These are phyloP conservation scores for Calonectria naviculata DNA, from an alignment of 2,329 filamentous ascomycete genomes.

Conservation along the genomic window DNA sequence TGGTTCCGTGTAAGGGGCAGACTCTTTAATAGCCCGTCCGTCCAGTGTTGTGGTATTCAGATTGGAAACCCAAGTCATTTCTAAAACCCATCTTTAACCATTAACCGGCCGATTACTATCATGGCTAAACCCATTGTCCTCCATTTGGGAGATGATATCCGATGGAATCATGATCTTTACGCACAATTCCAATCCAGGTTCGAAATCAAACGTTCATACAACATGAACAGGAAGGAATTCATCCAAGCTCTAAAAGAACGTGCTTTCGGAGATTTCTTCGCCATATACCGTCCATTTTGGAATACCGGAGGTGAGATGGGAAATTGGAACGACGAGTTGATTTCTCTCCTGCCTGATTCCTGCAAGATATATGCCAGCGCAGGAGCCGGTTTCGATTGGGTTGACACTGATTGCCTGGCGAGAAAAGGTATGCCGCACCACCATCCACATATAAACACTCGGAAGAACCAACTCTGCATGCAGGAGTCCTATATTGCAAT, in stretches of 20 bases:
- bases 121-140: slow-evolving; percentile 40
- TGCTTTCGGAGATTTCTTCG: slow-evolving; percentile 35
- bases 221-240: slow-evolving; percentile 37
- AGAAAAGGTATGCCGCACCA: slow-evolving; percentile 21
- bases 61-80: too few relatives aligned
- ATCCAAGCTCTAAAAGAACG: slow-evolving; percentile 36
- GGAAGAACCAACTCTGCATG: not conserved
- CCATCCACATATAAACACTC: not conserved
- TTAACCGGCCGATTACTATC: not conserved
- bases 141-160: slow-evolving; percentile 39
- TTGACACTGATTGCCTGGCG: slow-evolving; percentile 35
- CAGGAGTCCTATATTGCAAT: slow-evolving; percentile 38
- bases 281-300: slow-evolving; percentile 40
- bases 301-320: slow-evolving; percentile 41
- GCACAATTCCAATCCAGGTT: slow-evolving; percentile 33
- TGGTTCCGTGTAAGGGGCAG: too few relatives aligned
- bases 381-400: slow-evolving; percentile 40
- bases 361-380: slow-evolving; percentile 40
- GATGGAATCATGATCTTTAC: slow-evolving; percentile 39
- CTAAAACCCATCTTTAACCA: too few relatives aligned
- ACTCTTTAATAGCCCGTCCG: too few relatives aligned
- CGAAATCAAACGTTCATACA: slow-evolving; percentile 37
- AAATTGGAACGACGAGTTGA: slow-evolving; percentile 40
- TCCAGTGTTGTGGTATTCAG: too few relatives aligned
- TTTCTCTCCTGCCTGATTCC: slow-evolving; percentile 27